Evolutionary conservation across 208 protist genomes (phyloP), one percentile per base, ranked within the genome.

Genomic region (Herpetomonas samuelpessoai): DNA sequence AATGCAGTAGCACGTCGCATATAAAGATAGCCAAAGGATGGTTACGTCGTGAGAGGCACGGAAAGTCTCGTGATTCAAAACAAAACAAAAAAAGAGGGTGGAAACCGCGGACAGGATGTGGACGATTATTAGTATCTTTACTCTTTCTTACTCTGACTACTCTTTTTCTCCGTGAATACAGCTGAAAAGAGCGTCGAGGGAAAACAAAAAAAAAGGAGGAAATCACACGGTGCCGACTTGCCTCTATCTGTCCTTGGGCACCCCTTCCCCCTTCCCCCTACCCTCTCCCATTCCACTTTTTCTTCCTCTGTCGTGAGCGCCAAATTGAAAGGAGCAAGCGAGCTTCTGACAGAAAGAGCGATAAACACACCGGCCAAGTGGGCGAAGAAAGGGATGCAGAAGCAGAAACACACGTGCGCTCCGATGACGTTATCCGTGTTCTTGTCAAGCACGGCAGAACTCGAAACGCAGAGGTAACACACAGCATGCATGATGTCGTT

Each of bases 101-200:
- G 44, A 14, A 48, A 48, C 24, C 44, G n/a, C 14, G 4, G n/a
- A 25, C 2, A 25, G 44, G 44, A 48, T 48, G n/a, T 48, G 24
- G n/a, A 25, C 24, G n/a, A 12, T 48, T 48, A 21, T n/a, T 25
- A 21, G 24, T 19, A 25, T 4, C 9, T 4, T 4, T 49, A 28
- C 25, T 57, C 25, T 57, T 49, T 61, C 27, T 61, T 56, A 38
- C 24, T 38, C 35, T 56, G 6, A 39, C 7, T 7, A 51, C 46
- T n/a, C 12, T 53, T 53, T 31, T 35, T 29, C 48, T 12, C 26
- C 16, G n/a, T 58, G 38, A 7, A 58, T 10, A 22, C 53, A 45
- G n/a, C 9, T 58, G 19, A 58, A 35, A n/a, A n/a, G n/a, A 41
- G 14, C 9, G 35, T 6, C 9, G 35, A 14, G 35, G 35, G 35